Conservation (phyloP, 805 yeast genomes). For the Blastobotrys muscicola region DNA sequence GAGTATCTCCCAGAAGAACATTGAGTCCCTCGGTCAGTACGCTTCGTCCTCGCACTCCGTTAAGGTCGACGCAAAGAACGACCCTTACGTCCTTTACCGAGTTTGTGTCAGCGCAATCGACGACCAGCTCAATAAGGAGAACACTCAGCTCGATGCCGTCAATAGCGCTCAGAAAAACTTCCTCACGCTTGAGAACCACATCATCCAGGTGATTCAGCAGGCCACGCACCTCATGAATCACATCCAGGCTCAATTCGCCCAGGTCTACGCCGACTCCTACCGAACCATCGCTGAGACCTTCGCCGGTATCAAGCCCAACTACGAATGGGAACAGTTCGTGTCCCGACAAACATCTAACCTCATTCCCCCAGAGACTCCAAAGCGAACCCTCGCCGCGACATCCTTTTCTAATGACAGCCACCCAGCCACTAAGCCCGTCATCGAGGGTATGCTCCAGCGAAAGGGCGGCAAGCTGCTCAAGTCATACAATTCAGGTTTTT, state of each 20-base stretch:
- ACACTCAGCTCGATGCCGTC: conserved; percentile 37
- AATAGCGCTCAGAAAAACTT: conserved; percentile 34
- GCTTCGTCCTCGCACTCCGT: conserved; percentile 22
- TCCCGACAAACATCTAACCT: conserved; percentile 27
- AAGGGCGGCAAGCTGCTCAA: conserved; percentile 37
- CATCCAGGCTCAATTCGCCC: conserved; percentile 26
- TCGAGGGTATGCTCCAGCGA: conserved; percentile 39
- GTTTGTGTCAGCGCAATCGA: conserved; percentile 29
- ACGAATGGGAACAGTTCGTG: conserved; percentile 39
- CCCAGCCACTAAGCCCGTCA: conserved; percentile 34
- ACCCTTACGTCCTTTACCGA: conserved; percentile 40
- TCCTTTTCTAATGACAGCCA: conserved; percentile 34
- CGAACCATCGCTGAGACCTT: conserved; percentile 27
- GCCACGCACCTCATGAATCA: conserved; percentile 27
- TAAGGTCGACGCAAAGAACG: conserved; percentile 32
- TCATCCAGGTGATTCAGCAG: conserved; percentile 34
- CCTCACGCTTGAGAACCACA: conserved; percentile 35
- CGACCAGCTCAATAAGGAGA: conserved; percentile 38
- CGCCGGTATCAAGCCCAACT: conserved; percentile 27
- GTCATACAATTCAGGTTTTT: conserved; percentile 34
- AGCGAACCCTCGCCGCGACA: conserved; percentile 31
- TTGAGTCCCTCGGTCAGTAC: conserved; percentile 30
- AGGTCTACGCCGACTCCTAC: conserved; percentile 24
- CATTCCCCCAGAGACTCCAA: conserved; percentile 25
- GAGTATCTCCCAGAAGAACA: conserved; percentile 28